These are phyloP conservation scores for Pythium angustatum DNA, from an alignment of 352 stramenopile genomes.

Conservation along the genomic window DNA sequence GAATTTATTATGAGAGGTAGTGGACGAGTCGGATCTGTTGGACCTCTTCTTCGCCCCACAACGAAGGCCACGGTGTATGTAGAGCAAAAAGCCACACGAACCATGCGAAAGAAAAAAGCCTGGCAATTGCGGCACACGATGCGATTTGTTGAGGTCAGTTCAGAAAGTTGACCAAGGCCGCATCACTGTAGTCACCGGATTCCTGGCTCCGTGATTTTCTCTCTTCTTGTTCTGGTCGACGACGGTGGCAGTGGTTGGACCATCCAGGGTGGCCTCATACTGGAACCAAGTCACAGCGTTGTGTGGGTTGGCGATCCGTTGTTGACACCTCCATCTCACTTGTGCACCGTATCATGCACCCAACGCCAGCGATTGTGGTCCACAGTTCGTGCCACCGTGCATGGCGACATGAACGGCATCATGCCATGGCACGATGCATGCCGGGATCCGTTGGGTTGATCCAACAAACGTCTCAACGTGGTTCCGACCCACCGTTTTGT, in stretches of 20 bases:
- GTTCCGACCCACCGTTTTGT: no score
- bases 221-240: conserved; percentile 10
- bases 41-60: neutral
- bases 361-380: neutral
- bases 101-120: neutral
- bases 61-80: neutral
- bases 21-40: neutral
- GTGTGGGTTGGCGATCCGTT: neutral
- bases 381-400: no score
- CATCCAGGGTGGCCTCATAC: no score
- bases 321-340: neutral
- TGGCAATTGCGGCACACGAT: neutral
- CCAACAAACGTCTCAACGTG: no score
- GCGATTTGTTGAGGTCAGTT: conserved; percentile 13
- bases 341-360: neutral
- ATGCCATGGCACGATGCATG: no score
- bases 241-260: no score
- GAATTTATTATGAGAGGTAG: conserved; percentile 1
- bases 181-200: conserved; percentile 15
- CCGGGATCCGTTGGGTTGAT: no score
- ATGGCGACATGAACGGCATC: no score
- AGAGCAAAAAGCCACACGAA: neutral
- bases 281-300: no score
- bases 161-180: conserved; percentile 13
- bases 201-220: neutral